These are phyloP conservation scores for Colletotrichum karsti DNA, from an alignment of 2,329 filamentous ascomycete genomes.

Conservation along the genomic window DNA sequence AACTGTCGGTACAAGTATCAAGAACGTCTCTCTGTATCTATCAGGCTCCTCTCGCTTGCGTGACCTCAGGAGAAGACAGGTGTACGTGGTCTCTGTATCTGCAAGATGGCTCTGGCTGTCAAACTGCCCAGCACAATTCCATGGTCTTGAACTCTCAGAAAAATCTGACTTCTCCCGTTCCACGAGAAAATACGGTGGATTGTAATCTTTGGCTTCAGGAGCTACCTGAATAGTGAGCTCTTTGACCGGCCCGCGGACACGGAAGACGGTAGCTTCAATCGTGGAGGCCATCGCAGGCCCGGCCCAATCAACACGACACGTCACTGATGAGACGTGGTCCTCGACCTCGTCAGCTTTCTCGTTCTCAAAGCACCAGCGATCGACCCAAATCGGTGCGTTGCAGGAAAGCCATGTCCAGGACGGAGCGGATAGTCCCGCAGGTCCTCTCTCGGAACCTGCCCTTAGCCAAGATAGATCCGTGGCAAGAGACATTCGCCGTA, in stretches of 20 bases:
- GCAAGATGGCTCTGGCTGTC: neutral
- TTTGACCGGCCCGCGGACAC: neutral
- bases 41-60: no score
- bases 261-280: neutral
- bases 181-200: neutral
- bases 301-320: neutral
- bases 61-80: neutral
- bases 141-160: neutral
- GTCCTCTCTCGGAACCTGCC: neutral
- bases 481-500: neutral
- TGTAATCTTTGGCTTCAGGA: neutral
- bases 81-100: neutral
- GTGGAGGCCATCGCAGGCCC: neutral
- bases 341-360: neutral
- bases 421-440: neutral
- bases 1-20: neutral
- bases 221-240: neutral
- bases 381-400: neutral
- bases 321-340: neutral
- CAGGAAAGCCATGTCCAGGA: slow-evolving; percentile 16
- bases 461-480: neutral
- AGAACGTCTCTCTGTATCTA: neutral
- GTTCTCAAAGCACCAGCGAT: neutral
- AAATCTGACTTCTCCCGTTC: neutral
- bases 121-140: neutral